Conservation (phyloP, 768 basidiomycete species). For the Pulveroboletus sp. region DNA sequence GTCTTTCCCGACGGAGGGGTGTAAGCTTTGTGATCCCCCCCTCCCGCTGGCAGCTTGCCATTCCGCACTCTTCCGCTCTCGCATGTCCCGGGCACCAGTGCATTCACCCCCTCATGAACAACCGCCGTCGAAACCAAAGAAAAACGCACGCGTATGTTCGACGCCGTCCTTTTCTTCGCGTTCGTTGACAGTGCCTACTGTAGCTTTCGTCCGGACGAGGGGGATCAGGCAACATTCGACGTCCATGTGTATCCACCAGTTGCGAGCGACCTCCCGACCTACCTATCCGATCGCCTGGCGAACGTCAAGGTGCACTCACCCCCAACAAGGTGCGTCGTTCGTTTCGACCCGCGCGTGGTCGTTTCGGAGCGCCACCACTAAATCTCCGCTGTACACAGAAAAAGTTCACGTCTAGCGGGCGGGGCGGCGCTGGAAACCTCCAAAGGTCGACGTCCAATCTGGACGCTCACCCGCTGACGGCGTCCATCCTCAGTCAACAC, state of each 20-base stretch:
- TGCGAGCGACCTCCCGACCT: not conserved
- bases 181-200: not conserved
- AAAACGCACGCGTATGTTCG: slow-evolving; percentile 14
- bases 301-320: not conserved
- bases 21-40: not conserved
- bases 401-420: slow-evolving; percentile 21
- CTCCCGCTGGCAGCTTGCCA: not conserved
- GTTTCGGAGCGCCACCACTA: not conserved
- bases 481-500: slow-evolving; percentile 20
- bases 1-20: not conserved
- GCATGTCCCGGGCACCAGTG: slow-evolving; percentile 11
- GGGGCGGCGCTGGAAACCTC: slow-evolving; percentile 26
- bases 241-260: not conserved
- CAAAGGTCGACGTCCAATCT: slow-evolving; percentile 4
- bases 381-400: not conserved
- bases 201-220: slow-evolving; percentile 23
- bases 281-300: not conserved
- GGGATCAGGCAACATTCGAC: slow-evolving; percentile 21
- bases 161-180: not conserved
- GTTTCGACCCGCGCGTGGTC: not conserved
- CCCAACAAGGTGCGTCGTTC: not conserved
- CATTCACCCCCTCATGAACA: not conserved
- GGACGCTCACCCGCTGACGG: slow-evolving; percentile 20
- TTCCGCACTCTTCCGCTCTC: not conserved
- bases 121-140: slow-evolving; percentile 2